These are phyloP conservation scores for Paramecium sonneborni DNA, from an alignment of 73 alveolate species.

Conservation along the genomic window DNA sequence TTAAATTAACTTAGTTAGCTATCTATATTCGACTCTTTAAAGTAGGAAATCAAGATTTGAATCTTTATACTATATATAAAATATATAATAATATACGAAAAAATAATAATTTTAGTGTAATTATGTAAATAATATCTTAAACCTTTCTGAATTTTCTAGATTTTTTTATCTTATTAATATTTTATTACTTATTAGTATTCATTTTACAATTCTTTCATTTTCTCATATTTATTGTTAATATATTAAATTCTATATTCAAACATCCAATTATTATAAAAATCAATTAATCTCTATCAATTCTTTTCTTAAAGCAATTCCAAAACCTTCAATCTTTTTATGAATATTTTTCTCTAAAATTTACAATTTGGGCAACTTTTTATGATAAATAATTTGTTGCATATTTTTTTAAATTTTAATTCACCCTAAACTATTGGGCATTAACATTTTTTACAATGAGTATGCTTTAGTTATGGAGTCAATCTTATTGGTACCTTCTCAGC, in stretches of 20 bases:
- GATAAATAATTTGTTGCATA: not conserved
- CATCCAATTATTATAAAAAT: not conserved
- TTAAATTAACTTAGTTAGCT: not conserved
- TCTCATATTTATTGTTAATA: not conserved
- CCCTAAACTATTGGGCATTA: not conserved
- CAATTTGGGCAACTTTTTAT: not conserved
- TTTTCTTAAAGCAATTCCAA: not conserved
- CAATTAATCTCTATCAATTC: not conserved
- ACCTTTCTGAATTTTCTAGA: not conserved
- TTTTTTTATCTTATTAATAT: not conserved
- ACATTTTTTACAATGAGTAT: conserved; percentile 40
- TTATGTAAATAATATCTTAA: not conserved
- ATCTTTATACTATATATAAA: not conserved
- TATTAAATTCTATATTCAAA: not conserved
- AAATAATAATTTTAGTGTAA: not conserved
- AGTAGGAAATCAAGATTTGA: not conserved
- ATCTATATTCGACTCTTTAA: not conserved
- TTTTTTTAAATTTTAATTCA: not conserved
- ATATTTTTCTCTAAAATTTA: not conserved
- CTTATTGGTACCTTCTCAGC: not conserved
- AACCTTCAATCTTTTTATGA: not conserved
- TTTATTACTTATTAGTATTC: not conserved
- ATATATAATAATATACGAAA: not conserved
- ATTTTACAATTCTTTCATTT: not conserved
- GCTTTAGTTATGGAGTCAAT: not conserved